phyloP scores from a whole-genome alignment of 2,329 filamentous ascomycete genomes.

The Clonostachys solani region DNA sequence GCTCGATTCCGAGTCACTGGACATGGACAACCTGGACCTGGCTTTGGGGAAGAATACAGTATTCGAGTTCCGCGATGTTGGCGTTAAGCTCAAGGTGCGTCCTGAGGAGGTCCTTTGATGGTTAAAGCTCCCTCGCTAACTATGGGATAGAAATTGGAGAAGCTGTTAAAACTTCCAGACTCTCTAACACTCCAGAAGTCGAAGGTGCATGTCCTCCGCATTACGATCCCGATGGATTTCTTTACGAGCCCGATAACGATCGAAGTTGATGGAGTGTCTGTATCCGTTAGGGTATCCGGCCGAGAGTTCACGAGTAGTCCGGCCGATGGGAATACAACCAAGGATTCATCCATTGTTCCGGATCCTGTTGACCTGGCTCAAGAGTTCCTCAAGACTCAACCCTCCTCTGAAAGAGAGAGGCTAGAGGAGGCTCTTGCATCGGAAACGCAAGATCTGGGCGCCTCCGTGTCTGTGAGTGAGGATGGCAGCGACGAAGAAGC shows the following conservation, averaged over 20 bases:
- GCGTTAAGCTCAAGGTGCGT: conserved; percentile 70
- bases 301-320: conserved; percentile 23
- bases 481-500: conserved; percentile 59
- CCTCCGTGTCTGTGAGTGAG: conserved; percentile 56
- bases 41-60: conserved; percentile 77
- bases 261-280: conserved; percentile 76
- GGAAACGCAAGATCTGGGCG: conserved; percentile 57
- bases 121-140: background rate
- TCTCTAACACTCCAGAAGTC: conserved; percentile 70
- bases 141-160: conserved; percentile 69
- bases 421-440: conserved; percentile 65
- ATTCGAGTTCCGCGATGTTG: conserved; percentile 83
- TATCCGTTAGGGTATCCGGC: conserved; percentile 58
- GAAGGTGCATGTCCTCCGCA: conserved; percentile 68
- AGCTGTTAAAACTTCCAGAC: conserved; percentile 68
- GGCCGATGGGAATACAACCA: conserved; percentile 10
- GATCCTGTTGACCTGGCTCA: conserved; percentile 70
- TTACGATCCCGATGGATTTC: conserved; percentile 85
- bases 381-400: conserved; percentile 73
- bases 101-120: background rate
- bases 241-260: conserved; percentile 79
- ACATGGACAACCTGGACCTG: conserved; percentile 82
- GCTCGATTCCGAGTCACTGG: conserved; percentile 81
- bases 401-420: conserved; percentile 58
- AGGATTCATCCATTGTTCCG: conserved; percentile 43